Evolutionary conservation across 345 rosid species (phyloP).

Genomic region (Eucalyptus tenuipes): DNA sequence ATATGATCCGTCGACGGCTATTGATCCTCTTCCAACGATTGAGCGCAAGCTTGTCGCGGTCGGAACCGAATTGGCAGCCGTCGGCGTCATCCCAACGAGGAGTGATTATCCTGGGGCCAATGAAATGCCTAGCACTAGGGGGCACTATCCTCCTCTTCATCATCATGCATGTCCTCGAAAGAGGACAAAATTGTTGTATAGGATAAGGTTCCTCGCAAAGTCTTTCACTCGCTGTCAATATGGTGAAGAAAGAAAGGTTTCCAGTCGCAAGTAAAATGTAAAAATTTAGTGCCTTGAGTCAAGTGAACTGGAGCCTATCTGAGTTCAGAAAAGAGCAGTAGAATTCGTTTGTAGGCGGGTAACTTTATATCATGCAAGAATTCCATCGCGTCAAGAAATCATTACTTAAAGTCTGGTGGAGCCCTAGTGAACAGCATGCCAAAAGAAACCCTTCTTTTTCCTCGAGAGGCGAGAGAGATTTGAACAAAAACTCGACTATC

Average conservation of each 20-base stretch:
- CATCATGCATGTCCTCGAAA: background rate
- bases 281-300: background rate
- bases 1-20: background rate
- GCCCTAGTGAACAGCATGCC: background rate
- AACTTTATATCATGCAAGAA: background rate
- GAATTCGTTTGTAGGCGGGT: background rate
- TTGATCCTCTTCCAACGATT: background rate
- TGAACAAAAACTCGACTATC: background rate
- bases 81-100: background rate
- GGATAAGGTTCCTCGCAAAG: background rate
- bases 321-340: background rate
- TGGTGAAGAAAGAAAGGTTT: background rate
- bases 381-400: background rate
- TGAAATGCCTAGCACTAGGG: background rate
- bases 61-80: background rate
- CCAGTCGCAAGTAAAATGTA: background rate
- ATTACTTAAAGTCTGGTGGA: background rate
- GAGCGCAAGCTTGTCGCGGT: background rate
- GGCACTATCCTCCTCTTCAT: background rate
- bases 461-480: background rate
- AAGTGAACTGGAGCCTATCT: background rate
- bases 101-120: background rate
- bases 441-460: background rate
- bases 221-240: background rate
- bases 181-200: background rate